These are phyloP conservation scores for Silene vulgaris DNA, from an alignment of 179 eudicot genomes.

Conservation along the genomic window DNA sequence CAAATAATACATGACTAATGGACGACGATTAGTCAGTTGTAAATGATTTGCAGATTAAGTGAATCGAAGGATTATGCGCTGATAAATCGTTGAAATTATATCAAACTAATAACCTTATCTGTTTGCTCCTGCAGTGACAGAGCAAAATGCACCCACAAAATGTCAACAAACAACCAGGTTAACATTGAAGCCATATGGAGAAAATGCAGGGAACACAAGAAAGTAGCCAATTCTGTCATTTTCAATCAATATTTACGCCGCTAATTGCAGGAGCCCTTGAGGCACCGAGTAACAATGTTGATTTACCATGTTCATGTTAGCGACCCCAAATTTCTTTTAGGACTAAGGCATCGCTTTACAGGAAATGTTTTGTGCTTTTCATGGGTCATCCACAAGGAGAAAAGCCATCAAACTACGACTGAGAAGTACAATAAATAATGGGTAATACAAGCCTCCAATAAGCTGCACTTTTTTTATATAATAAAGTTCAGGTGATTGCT, in stretches of 20 bases:
- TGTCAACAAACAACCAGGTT: no score
- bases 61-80: no score
- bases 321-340: background rate
- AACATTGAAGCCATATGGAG: no score
- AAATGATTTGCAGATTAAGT: background rate
- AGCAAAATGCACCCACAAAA: no score
- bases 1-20: background rate
- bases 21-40: no score
- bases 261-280: background rate
- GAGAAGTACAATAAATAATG: background rate
- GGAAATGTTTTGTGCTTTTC: background rate
- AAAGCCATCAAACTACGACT: background rate
- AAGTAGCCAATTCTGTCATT: no score
- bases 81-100: no score
- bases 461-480: background rate
- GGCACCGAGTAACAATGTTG: no score
- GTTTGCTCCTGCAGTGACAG: no score
- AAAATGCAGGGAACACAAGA: no score
- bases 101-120: no score
- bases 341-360: background rate
- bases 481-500: conserved; percentile 20
- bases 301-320: background rate
- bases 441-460: conserved; percentile 1
- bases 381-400: background rate
- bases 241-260: no score